Conservation (phyloP, 1,284 basidiomycete genomes). For the Acaromyces ingoldii region DNA sequence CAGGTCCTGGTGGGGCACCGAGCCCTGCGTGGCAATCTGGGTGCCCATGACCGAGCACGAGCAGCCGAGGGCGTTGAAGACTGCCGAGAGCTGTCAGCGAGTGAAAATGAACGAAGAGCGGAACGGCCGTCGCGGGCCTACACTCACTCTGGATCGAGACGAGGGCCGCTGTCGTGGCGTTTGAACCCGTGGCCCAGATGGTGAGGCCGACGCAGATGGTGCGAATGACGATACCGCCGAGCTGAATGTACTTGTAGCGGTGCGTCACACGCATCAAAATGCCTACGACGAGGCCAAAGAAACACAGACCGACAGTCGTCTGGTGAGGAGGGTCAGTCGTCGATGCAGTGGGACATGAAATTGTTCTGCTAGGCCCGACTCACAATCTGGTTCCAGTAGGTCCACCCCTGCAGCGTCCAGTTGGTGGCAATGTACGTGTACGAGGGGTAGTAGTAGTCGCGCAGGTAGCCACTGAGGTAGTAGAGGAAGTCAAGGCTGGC, state of each 20-base stretch:
- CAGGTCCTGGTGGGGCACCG: conserved; percentile 52
- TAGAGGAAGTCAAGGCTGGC: conserved; percentile 52
- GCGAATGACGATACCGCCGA: neutral
- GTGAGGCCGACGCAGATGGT: neutral
- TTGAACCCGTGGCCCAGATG: conserved; percentile 9
- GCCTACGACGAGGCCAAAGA: conserved; percentile 11
- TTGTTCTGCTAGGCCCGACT: no score
- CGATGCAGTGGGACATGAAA: conserved; percentile 26
- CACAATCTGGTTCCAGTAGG: no score
- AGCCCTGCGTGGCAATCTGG: conserved; percentile 51
- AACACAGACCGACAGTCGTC: conserved; percentile 14
- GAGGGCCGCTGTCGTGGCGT: conserved; percentile 1
- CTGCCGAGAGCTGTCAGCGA: no score
- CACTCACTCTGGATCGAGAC: neutral
- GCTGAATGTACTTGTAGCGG: conserved; percentile 13
- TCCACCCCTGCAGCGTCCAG: no score
- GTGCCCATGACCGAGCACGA: conserved; percentile 49
- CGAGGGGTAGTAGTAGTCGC: conserved; percentile 51
- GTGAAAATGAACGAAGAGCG: no score
- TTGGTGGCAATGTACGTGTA: conserved; percentile 52
- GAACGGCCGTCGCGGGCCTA: no score
- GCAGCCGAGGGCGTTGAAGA: conserved; percentile 15
- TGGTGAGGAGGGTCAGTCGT: conserved; percentile 21
- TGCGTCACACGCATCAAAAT: conserved; percentile 8
- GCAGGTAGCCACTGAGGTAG: conserved; percentile 50